Conservation (phyloP, 371 early-diverging fungal genomes). For the Phascolomyces articulosus region DNA sequence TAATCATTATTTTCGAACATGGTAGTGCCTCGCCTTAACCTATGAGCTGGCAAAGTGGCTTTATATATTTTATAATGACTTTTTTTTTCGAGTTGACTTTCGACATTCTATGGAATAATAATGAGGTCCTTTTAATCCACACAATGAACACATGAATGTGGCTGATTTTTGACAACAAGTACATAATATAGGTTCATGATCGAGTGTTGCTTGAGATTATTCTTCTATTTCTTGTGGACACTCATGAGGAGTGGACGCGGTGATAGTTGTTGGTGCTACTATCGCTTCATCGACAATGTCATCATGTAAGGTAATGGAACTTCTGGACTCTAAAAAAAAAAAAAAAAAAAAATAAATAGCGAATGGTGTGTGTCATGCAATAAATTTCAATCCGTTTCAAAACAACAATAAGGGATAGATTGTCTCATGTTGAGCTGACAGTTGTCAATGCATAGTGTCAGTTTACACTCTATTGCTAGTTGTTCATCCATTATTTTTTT, state of each 20-base stretch:
- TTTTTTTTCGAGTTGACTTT: conserved; percentile 54
- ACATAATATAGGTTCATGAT: conserved; percentile 18
- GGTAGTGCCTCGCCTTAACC: conserved; percentile 16
- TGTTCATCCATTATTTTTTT: too few relatives aligned
- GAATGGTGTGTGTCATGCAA: too few relatives aligned
- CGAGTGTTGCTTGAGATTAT: background rate
- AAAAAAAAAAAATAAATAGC: too few relatives aligned
- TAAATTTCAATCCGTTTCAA: too few relatives aligned
- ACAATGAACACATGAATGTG: conserved; percentile 64
- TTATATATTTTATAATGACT: conserved; percentile 54
- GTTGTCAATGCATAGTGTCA: too few relatives aligned
- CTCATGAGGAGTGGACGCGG: too few relatives aligned
- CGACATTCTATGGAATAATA: conserved; percentile 78
- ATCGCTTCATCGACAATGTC: conserved; percentile 76
- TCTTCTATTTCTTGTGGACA: too few relatives aligned
- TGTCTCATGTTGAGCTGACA: too few relatives aligned
- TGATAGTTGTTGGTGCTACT: background rate
- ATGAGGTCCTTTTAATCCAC: conserved; percentile 49
- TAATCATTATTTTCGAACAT: conserved; percentile 11
- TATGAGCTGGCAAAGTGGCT: conserved; percentile 32
- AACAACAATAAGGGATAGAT: too few relatives aligned
- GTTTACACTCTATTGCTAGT: too few relatives aligned
- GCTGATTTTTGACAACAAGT: conserved; percentile 52
- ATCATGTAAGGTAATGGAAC: conserved; percentile 26
- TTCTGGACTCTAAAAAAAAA: too few relatives aligned